A percentile compares a stretch with the other conserved stretches of the same genome.
phyloP scores from a whole-genome alignment of 805 yeast species.

The Saturnispora serradocipensis region DNA sequence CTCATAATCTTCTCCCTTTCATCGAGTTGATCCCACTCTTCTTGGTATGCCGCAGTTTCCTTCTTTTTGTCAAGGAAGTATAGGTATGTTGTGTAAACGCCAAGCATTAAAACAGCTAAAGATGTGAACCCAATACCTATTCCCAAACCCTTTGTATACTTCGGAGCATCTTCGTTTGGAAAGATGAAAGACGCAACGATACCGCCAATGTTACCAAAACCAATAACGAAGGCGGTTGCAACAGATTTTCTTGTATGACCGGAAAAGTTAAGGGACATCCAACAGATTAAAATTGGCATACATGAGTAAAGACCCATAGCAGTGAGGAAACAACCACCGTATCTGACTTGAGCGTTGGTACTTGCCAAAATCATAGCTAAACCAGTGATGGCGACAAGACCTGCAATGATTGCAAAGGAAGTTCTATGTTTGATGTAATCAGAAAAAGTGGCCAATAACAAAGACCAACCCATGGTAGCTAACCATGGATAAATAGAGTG shows the following conservation, averaged over 20 bases:
- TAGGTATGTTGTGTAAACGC: conserved; percentile 25
- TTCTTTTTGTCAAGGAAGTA: conserved; percentile 29
- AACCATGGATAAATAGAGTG: conserved; percentile 85
- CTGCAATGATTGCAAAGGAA: conserved; percentile 30
- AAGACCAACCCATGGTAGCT: conserved; percentile 57
- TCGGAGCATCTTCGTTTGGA: conserved; percentile 48
- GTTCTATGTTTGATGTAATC: conserved; percentile 44
- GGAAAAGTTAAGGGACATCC: conserved; percentile 54
- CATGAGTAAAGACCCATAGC: conserved; percentile 53
- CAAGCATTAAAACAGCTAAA: conserved; percentile 31
- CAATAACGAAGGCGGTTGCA: conserved; percentile 46
- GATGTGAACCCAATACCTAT: conserved; percentile 39
- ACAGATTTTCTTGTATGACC: conserved; percentile 54
- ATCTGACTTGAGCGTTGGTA: conserved; percentile 33
- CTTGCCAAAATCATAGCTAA: conserved; percentile 45
- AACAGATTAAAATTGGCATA: conserved; percentile 62
- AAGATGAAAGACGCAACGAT: conserved; percentile 54
- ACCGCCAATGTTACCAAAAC: conserved; percentile 71
- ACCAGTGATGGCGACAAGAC: conserved; percentile 40
- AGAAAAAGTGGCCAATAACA: conserved; percentile 50
- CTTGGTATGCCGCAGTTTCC: conserved; percentile 23
- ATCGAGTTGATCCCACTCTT: conserved; percentile 21
- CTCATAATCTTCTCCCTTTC: conserved; percentile 24
- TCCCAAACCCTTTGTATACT: conserved; percentile 44
- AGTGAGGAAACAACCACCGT: conserved; percentile 56